Conservation (phyloP, 257 asterid species). For the Mentha longifolia region DNA sequence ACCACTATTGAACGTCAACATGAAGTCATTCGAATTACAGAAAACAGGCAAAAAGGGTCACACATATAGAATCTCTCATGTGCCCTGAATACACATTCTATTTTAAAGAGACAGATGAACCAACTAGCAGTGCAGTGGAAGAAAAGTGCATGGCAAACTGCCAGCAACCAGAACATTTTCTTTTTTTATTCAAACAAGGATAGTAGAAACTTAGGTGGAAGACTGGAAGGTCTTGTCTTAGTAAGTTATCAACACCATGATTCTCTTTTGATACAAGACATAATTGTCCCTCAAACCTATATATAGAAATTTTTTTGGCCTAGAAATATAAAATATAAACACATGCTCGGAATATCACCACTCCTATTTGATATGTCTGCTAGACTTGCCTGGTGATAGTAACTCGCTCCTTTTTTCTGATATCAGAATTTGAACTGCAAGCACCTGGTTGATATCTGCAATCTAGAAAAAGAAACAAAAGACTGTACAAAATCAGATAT, state of each 20-base stretch:
- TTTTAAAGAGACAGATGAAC: constrained; percentile 4
- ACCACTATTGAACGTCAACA: not conserved
- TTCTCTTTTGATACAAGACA: not conserved
- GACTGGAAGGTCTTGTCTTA: not conserved
- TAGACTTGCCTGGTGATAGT: constrained; percentile 78
- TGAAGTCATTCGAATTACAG: constrained; percentile 13
- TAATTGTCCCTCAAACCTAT: constrained; percentile 3
- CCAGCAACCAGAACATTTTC: constrained; percentile 1
- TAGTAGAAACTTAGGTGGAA: constrained; percentile 7
- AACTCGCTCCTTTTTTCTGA: constrained; percentile 70
- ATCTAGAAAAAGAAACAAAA: constrained; percentile 54
- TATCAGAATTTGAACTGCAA: constrained; percentile 83
- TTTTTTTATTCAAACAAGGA: not conserved
- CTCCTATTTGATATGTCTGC: constrained; percentile 11
- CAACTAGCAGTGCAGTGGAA: not conserved
- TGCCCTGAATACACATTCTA: constrained; percentile 8
- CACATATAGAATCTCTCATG: too few relatives aligned
- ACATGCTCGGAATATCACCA: constrained; percentile 22
- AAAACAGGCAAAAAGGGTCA: not conserved
- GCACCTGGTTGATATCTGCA: constrained; percentile 79
- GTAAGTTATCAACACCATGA: not conserved
- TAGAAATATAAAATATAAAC: constrained; percentile 15
- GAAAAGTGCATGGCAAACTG: constrained; percentile 15
- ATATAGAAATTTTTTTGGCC: constrained; percentile 12
- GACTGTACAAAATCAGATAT: constrained; percentile 31